phyloP scores from a whole-genome alignment of 805 yeast genomes.

The Hanseniaspora valbyensis region DNA sequence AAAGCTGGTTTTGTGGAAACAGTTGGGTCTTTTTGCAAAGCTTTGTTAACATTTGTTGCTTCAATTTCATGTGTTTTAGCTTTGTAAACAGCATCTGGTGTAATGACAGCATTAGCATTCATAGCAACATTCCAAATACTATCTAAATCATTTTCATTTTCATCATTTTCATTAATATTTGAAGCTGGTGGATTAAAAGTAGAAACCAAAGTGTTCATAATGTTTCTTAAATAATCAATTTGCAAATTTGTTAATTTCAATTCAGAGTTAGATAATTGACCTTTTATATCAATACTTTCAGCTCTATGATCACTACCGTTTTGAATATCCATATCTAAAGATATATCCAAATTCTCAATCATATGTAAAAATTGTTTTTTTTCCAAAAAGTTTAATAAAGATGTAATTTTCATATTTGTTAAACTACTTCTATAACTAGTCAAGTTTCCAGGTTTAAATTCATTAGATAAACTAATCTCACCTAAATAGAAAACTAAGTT shows the following conservation, averaged over 20 bases:
- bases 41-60: too few relatives aligned
- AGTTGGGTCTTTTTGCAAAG: neutral
- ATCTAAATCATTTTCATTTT: conserved; percentile 32
- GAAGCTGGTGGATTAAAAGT: conserved; percentile 39
- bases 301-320: conserved; percentile 31
- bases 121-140: conserved; percentile 32
- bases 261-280: conserved; percentile 52
- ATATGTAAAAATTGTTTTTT: conserved; percentile 48
- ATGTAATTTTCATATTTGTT: conserved; percentile 56
- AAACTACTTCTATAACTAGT: conserved; percentile 61
- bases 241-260: conserved; percentile 66
- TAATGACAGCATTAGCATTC: conserved; percentile 45
- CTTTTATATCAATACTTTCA: conserved; percentile 43
- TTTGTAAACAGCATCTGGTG: conserved; percentile 22
- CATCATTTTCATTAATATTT: conserved; percentile 39
- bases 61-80: conserved; percentile 15
- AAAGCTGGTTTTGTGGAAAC: conserved; percentile 25
- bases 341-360: conserved; percentile 52
- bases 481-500: conserved; percentile 65
- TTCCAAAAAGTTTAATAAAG: conserved; percentile 43
- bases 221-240: conserved; percentile 41
- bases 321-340: conserved; percentile 46
- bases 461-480: conserved; percentile 49
- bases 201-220: conserved; percentile 43
- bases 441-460: conserved; percentile 26